Conservation (phyloP, 768 basidiomycete genomes). For the Boletus sp. region DNA sequence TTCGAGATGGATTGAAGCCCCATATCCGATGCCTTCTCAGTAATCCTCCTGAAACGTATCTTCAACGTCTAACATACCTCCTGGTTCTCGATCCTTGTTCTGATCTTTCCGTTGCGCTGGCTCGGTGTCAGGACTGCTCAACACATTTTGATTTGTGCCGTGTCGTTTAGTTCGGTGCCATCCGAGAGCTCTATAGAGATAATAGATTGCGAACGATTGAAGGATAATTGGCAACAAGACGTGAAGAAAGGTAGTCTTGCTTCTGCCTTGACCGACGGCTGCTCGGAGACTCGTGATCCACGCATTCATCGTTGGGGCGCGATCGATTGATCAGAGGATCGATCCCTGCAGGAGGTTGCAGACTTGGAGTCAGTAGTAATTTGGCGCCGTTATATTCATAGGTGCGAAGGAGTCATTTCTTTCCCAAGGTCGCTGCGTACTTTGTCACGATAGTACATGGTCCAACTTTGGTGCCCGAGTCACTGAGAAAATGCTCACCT, state of each 20-base stretch:
- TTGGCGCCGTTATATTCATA: neutral
- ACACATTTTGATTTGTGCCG: neutral
- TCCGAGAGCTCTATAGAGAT: slow-evolving; percentile 8
- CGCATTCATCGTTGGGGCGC: neutral
- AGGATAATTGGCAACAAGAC: slow-evolving; percentile 12
- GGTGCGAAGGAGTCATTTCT: neutral
- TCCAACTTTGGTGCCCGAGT: too few species aligned
- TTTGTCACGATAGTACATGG: neutral
- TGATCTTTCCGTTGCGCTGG: neutral
- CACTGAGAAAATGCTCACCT: neutral
- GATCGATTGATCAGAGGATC: neutral
- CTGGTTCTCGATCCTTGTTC: slow-evolving; percentile 24
- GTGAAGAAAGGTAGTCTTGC: neutral
- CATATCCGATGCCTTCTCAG: neutral
- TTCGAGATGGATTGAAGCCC: neutral
- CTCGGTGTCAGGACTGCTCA: neutral
- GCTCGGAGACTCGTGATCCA: slow-evolving; percentile 6
- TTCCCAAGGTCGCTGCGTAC: neutral
- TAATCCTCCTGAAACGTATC: neutral
- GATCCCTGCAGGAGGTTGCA: neutral
- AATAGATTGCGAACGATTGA: slow-evolving; percentile 16
- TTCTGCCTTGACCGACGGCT: neutral
- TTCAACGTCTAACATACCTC: slow-evolving; percentile 19
- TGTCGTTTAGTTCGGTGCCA: slow-evolving; percentile 2
- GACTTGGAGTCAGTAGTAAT: neutral